Evolutionary conservation across 2,329 filamentous ascomycete species (phyloP), one percentile per base, ranked within the genome.

Genomic region (Venturia pyrina): DNA sequence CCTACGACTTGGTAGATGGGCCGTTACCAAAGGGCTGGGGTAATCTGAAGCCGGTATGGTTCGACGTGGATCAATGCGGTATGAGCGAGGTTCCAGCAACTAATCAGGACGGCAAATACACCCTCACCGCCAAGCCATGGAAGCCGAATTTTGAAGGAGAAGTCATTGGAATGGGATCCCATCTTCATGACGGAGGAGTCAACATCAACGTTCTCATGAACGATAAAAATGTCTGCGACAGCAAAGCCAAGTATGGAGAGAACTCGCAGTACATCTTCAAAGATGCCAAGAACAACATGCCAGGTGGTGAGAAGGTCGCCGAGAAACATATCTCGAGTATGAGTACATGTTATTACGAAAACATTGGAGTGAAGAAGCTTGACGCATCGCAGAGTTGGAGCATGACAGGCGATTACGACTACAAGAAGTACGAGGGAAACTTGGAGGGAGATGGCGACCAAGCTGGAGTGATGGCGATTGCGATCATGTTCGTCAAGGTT

Each of bases 61-160:
- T 66, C 19, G 65, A 66, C 37, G 65, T 46, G 2, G 60, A 66
- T 28, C 21, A 64, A 24, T 66, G 65, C 65, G 65, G 65, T 15
- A 28, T 50, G 21, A 43, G 28, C 41, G 65, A 66, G 60, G 59
- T 65, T n/a, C 21, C 19, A 24, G 28, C 65, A 7, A 19, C 59
- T 7, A 32, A 21, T 4, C 28, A 66, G 34, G 43, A 28, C 17
- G 65, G 65, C 19, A n/a, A 44, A 13, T 66, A 66, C 65, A 46
- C 21, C 17, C 24, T 66, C 10, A 32, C 60, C 15, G 21, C 59
- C 5, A 34, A 34, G 40, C 65, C 65, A 28, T 66, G 59, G 57
- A 65, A 10, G 44, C 32, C 65, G 10, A 66, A 66, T 32, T 44
- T 66, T 19, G 62, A 66, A 7, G 65, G 65, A 46, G 60, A 66